These are phyloP conservation scores for Cercophora newfieldiana DNA, from an alignment of 495 filamentous ascomycete genomes.

Conservation along the genomic window DNA sequence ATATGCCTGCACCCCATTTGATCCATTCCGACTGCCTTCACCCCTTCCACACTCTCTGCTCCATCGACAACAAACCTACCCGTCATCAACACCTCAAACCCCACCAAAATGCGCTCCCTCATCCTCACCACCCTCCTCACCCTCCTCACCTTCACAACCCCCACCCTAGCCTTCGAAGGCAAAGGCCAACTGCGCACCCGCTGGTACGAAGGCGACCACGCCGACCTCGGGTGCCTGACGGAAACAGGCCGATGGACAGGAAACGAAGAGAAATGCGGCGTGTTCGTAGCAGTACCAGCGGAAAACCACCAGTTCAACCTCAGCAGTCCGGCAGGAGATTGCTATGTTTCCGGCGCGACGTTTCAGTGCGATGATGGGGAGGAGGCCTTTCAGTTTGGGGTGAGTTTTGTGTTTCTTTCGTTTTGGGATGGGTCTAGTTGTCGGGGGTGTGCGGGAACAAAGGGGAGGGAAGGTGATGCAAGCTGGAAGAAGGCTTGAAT, in stretches of 20 bases:
- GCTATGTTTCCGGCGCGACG: constrained; percentile 15
- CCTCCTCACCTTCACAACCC: background rate
- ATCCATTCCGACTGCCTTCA: background rate
- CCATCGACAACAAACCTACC: no score
- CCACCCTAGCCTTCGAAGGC: constrained; percentile 16
- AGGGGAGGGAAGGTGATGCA: no score
- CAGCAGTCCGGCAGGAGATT: constrained; percentile 12
- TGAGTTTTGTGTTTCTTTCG: constrained; percentile 19
- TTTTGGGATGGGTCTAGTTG: no score
- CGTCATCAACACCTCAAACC: no score
- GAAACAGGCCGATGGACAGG: constrained; percentile 24
- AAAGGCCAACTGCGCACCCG: constrained; percentile 25
- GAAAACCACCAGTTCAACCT: constrained; percentile 15
- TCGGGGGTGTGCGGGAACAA: no score
- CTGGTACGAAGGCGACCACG: constrained; percentile 23
- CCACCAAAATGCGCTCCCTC: background rate
- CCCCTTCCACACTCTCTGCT: background rate
- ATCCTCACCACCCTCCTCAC: background rate
- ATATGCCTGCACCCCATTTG: background rate
- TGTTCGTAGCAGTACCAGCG: constrained; percentile 14
- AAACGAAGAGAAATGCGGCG: constrained; percentile 23
- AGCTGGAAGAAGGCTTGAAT: no score
- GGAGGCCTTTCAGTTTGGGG: constrained; percentile 20
- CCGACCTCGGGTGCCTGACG: constrained; percentile 32
- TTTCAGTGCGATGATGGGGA: constrained; percentile 19